Percentiles rank a stretch among this genome's conserved stretches.
These are phyloP conservation scores for Hyphopichia homilentoma DNA, from an alignment of 805 yeast genomes.

Conservation along the genomic window DNA sequence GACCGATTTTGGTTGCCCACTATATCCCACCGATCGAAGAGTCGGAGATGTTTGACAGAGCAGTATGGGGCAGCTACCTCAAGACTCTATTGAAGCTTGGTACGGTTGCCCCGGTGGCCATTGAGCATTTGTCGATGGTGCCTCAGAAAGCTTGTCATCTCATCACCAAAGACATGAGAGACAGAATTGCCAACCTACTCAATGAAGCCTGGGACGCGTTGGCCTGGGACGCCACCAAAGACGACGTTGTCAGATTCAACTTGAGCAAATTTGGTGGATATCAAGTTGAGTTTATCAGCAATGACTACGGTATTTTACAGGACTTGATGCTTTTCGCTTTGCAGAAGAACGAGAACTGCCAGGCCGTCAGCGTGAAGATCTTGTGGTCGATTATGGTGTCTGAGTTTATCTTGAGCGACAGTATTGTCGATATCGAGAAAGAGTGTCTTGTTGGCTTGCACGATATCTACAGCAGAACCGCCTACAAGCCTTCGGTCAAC, in stretches of 20 bases:
- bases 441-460: constrained; percentile 63
- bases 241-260: constrained; percentile 55
- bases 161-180: constrained; percentile 62
- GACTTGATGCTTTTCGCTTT: constrained; percentile 65
- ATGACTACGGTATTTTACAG: constrained; percentile 56
- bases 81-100: constrained; percentile 55
- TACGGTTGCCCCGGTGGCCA: constrained; percentile 62
- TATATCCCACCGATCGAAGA: constrained; percentile 51
- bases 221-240: constrained; percentile 58
- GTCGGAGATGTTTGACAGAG: constrained; percentile 52
- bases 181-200: constrained; percentile 52
- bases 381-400: constrained; percentile 71
- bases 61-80: constrained; percentile 67
- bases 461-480: constrained; percentile 55
- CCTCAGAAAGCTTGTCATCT: constrained; percentile 68
- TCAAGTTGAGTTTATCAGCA: constrained; percentile 60
- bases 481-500: constrained; percentile 50
- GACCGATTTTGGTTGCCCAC: constrained; percentile 45
- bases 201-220: constrained; percentile 69
- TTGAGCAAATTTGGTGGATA: constrained; percentile 62
- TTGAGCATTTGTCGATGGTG: constrained; percentile 66
- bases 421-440: constrained; percentile 55
- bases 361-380: constrained; percentile 58
- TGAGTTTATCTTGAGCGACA: constrained; percentile 58
- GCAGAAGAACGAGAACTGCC: constrained; percentile 61